Conservation (phyloP, 768 basidiomycete species). For the Pleurotus tuoliensis region DNA sequence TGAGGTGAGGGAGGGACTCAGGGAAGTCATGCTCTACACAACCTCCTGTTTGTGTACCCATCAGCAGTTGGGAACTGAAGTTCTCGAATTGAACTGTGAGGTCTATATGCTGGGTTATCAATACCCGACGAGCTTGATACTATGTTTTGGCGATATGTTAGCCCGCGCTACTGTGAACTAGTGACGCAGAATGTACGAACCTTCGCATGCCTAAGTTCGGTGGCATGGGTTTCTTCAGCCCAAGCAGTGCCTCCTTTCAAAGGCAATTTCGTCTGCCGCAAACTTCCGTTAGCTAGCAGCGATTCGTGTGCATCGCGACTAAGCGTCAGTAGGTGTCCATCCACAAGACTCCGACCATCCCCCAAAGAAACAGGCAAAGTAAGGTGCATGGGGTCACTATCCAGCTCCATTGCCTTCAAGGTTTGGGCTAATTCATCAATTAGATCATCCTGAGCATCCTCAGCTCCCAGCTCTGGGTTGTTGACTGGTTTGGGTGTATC, state of each 20-base stretch:
- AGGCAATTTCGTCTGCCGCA: slow-evolving; percentile 24
- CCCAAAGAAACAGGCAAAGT: slow-evolving; percentile 33
- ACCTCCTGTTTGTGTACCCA: slow-evolving; percentile 32
- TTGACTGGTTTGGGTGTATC: background rate
- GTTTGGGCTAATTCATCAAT: slow-evolving; percentile 38
- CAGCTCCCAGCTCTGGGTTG: slow-evolving; percentile 4
- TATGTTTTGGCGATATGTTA: slow-evolving; percentile 16
- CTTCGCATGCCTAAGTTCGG: slow-evolving; percentile 44
- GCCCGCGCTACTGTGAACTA: no score
- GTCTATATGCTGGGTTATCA: slow-evolving; percentile 62
- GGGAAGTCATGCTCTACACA: slow-evolving; percentile 66
- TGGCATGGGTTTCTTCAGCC: slow-evolving; percentile 44
- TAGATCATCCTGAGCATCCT: slow-evolving; percentile 18
- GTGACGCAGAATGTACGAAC: no score
- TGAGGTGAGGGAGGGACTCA: slow-evolving; percentile 54
- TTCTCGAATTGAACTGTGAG: slow-evolving; percentile 71
- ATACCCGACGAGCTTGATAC: slow-evolving; percentile 61
- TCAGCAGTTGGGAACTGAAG: slow-evolving; percentile 63
- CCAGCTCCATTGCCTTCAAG: slow-evolving; percentile 32
- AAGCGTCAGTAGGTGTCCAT: slow-evolving; percentile 42
- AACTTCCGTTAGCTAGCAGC: slow-evolving; percentile 24
- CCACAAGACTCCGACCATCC: slow-evolving; percentile 31
- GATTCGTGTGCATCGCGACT: slow-evolving; percentile 44
- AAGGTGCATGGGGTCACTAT: slow-evolving; percentile 32
- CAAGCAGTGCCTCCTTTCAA: slow-evolving; percentile 56